Evolutionary conservation across 2,329 filamentous ascomycete species (phyloP).

Genomic region (Diaporthe caulivora): DNA sequence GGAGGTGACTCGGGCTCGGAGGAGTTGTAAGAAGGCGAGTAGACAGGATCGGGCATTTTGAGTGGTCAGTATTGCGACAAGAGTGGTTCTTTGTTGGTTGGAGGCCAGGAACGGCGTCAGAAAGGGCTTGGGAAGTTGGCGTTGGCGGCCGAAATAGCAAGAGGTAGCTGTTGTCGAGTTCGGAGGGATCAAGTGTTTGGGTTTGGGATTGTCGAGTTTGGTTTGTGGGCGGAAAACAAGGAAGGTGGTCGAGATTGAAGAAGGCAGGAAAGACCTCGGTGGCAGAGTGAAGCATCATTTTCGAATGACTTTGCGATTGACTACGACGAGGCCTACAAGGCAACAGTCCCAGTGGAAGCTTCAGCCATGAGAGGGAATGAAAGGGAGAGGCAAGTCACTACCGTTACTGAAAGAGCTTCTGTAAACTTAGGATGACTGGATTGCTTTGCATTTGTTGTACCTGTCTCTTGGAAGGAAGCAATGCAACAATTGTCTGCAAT

Average conservation of each 20-base stretch:
- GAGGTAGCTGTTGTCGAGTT: not conserved
- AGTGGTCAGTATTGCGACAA: not conserved
- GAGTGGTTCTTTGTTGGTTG: not conserved
- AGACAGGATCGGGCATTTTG: not conserved
- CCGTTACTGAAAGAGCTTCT: not conserved
- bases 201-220: not conserved
- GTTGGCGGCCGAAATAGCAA: too few species aligned
- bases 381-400: not conserved
- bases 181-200: not conserved
- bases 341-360: not conserved
- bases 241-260: not conserved
- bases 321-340: not conserved
- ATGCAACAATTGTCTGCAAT: not conserved
- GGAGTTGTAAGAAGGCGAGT: slow-evolving; percentile 18
- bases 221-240: not conserved
- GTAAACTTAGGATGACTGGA: not conserved
- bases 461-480: not conserved
- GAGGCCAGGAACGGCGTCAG: too few species aligned
- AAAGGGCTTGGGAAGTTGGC: not conserved
- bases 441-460: not conserved
- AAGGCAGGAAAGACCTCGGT: not conserved
- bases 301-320: too few species aligned
- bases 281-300: not conserved
- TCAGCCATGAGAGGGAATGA: not conserved
- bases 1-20: not conserved